Base-by-base conservation (phyloP, 2,329 filamentous ascomycete genomes). In the Aspergillus calidoustus region DNA sequence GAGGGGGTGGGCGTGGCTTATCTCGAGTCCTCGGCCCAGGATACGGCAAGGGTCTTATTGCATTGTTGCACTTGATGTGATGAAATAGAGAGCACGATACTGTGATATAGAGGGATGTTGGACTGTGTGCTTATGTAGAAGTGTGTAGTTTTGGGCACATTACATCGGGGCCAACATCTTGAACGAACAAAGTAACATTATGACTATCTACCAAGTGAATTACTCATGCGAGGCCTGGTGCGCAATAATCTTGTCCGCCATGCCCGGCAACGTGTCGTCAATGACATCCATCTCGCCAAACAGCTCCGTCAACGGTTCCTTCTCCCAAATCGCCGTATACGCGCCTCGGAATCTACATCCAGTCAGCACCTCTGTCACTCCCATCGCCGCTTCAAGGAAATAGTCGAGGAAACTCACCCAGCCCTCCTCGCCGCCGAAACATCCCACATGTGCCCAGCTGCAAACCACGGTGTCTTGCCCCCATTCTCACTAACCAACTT, bases 371-470 rank as follows among this genome's bases (percentile, higher is more conserved):
- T 17, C 19, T 19, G 19, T 31, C 28, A 9, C 3, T 15, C 44
- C 17, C 22, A 47, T n/a, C 19, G 7, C 48, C 11, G 15, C 38
- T 17, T 47, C 19, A 19, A 19, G 19, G 19, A 19, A 19, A 19
- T 19, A 19, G 19, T 19, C 19, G 19, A 38, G 30, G 25, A 7
- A 25, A 50, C 47, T 66, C 63, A 73, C 70, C 70, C 71, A 60
- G 65, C 63, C 22, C 59, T 63, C 15, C 68, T 62, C 11, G 71
- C 70, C 23, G 70, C 70, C 52, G 70, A 71, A 17, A 69, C 71
- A 64, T 73, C 70, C 71, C 71, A 73, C 69, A 72, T 69, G 64
- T 73, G 71, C 31, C 67, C 71, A 2, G 71, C 71, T 38, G 71
- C 71, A 68, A 73, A 73, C 71, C 71, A 73, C 38, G 70, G 68